Percentiles rank a stretch among this genome's conserved stretches.
Conservation (phyloP, 2,329 filamentous ascomycete genomes). For the Ophiostoma novo-ulmi region DNA sequence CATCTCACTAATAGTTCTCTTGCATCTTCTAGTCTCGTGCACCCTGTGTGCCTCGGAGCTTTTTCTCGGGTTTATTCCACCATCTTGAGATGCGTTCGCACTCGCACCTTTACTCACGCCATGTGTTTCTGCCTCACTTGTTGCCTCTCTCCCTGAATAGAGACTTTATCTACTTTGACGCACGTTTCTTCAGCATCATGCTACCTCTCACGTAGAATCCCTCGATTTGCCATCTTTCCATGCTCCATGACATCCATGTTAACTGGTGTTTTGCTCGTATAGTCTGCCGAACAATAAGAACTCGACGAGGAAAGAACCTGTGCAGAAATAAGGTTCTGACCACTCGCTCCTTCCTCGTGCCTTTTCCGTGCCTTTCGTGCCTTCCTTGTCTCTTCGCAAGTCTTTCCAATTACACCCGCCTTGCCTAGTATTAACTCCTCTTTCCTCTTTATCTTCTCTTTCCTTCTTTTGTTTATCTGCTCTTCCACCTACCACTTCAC, state of each 20-base stretch:
- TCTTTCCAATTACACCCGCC: not conserved
- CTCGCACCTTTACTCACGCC: not conserved
- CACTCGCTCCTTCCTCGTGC: not conserved
- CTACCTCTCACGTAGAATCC: not conserved
- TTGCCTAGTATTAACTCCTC: not conserved
- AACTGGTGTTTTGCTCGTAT: not conserved
- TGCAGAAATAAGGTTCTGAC: not conserved
- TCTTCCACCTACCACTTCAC: not conserved
- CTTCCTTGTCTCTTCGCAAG: not conserved
- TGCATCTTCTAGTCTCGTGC: not conserved
- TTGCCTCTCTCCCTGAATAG: no score
- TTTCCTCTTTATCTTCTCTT: not conserved
- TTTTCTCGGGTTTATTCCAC: not conserved
- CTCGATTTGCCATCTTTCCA: not conserved
- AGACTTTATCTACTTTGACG: not conserved
- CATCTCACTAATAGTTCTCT: no score
- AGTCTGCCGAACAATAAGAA: not conserved
- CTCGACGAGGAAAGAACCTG: not conserved
- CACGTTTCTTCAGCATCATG: slow-evolving; percentile 6
- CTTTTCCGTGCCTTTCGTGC: not conserved
- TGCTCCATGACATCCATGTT: not conserved
- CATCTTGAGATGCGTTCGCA: not conserved
- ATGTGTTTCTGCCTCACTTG: not conserved
- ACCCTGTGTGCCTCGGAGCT: not conserved
- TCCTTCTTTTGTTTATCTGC: not conserved